These are phyloP conservation scores for Fusarium sterilihyphosum DNA, from an alignment of 2,329 filamentous ascomycete genomes.

Conservation along the genomic window DNA sequence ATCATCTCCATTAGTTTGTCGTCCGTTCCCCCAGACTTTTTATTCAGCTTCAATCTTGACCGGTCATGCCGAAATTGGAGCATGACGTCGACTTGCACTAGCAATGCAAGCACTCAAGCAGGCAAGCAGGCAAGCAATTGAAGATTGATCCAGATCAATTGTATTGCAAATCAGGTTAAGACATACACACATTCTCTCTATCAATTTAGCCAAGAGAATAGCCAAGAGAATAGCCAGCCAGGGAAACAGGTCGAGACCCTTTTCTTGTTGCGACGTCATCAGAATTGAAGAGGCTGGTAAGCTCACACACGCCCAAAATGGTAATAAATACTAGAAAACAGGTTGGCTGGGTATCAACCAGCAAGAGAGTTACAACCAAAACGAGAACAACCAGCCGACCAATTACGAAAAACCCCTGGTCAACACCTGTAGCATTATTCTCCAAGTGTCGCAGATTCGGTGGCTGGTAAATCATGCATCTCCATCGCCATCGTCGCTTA, in stretches of 20 bases:
- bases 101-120: slow-evolving; percentile 34
- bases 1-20: neutral
- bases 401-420: neutral
- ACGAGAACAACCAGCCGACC: neutral
- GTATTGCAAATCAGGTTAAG: slow-evolving; percentile 6
- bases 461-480: slow-evolving; percentile 12
- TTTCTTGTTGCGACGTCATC: slow-evolving; percentile 12
- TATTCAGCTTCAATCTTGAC: neutral
- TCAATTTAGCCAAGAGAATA: slow-evolving; percentile 8
- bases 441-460: slow-evolving; percentile 7
- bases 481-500: neutral
- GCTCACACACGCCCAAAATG: slow-evolving; percentile 5
- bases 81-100: slow-evolving; percentile 29
- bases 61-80: slow-evolving; percentile 22
- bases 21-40: slow-evolving; percentile 1
- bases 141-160: neutral
- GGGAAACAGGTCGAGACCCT: slow-evolving; percentile 8
- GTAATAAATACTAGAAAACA: slow-evolving; percentile 25
- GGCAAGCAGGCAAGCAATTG: neutral
- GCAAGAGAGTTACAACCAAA: neutral
- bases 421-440: neutral
- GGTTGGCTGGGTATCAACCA: slow-evolving; percentile 22
- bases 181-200: neutral
- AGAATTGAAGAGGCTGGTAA: slow-evolving; percentile 30
- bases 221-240: neutral